These are phyloP conservation scores for Pseudisothecium myosuroides DNA, from an alignment of 225 moss, liverwort and hornwort genomes.

Conservation along the genomic window DNA sequence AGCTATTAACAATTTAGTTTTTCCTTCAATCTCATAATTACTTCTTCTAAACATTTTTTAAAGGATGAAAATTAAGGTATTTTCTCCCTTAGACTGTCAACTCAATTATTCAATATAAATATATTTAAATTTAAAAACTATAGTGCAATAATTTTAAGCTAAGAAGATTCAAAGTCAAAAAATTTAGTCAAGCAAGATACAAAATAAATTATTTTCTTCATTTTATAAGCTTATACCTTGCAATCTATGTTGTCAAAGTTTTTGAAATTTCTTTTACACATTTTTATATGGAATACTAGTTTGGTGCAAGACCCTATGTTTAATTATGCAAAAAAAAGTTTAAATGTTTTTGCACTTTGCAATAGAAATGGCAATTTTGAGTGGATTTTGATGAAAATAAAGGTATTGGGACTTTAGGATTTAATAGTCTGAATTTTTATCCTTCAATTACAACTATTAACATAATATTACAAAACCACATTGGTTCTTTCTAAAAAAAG, in stretches of 20 bases:
- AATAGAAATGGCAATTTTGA: no score
- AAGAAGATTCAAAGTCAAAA: background rate
- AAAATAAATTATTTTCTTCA: background rate
- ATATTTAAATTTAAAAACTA: background rate
- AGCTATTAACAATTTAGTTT: background rate
- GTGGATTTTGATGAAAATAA: no score
- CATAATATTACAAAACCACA: no score
- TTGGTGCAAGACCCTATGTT: accelerated
- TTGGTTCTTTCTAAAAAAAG: no score
- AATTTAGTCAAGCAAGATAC: background rate
- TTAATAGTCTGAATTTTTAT: no score
- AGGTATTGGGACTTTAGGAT: no score
- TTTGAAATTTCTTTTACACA: background rate
- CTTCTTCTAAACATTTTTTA: background rate
- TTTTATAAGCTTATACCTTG: background rate
- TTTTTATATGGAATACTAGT: background rate
- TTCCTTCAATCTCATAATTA: background rate
- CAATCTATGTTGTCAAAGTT: accelerated
- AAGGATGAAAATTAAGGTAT: background rate
- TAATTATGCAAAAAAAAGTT: background rate
- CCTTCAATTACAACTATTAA: no score
- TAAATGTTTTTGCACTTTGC: no score
- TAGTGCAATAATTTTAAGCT: background rate
- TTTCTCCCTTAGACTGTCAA: accelerated
- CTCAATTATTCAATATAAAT: background rate